Evolutionary conservation across 2,329 filamentous ascomycete species (phyloP), one percentile per base, ranked within the genome.

Genomic region (Scedosporium boydii): DNA sequence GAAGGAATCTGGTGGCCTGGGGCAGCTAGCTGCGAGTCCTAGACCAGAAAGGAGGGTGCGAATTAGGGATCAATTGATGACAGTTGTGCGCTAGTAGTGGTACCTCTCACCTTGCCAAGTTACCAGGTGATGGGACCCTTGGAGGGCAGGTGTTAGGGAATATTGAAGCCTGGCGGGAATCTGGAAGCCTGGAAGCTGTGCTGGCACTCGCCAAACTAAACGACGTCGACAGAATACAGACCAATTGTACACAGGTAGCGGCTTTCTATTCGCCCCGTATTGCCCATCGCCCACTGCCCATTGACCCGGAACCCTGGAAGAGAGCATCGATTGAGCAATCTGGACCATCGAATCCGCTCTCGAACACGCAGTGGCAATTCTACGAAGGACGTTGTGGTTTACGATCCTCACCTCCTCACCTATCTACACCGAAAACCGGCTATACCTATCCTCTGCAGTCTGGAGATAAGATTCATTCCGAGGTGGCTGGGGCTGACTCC

Each of bases 401-500:
- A 38, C 34, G 34, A 14, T 14, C 10, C 34, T 38, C 34, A 38
- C 9, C 34, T 38, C 34, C 34, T 38, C 34, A 38, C 34, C 34
- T 38, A 38, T 38, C 34, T 38, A 38, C 34, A 38, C 34, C 34
- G 34, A 38, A 38, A 9, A 12, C 34, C 3, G 34, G 10, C 34
- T 10, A 38, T 2, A 6, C 10, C 34, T 10, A 38, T 38, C 34
- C 34, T 38, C 34, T 14, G 10, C 3, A 38, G 34, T 14, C 34
- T 48, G 18, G 44, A 3, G 44, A 48, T 48, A 48, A 48, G 44
- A 48, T 48, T n/a, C 44, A 48, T 48, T n/a, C 44, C 44, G 51
- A 46, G 42, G 58, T 60, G 58, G 58, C 58, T 60, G 58, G 58
- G 58, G 38, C 58, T 46, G 42, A 29, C 18, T 51, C 23, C 41